Evolutionary conservation across 2,329 filamentous ascomycete genomes (phyloP), one percentile per base, ranked within the genome.

Genomic region (Nemania sp.): DNA sequence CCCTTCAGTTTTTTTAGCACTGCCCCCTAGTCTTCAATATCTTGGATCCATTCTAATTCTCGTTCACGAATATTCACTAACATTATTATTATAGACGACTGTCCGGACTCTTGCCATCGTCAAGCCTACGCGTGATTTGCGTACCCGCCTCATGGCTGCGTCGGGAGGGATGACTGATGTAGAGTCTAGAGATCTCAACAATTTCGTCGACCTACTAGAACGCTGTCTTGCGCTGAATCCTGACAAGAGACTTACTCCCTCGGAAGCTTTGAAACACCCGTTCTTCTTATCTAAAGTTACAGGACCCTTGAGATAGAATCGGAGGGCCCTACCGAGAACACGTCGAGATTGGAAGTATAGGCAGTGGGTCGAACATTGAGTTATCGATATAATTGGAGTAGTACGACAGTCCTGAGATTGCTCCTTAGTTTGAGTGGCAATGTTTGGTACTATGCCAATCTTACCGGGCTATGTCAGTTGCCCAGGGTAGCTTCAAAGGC

Each of bases 171-270:
- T 97, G 85, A 89, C 85, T 57, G 91, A 94, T 69, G 83, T 84
- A 10, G 93, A 96, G 79, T 83, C 87, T 45, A 92, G 90, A 78
- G 93, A 98, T 75, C 82, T 98, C 69, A 90, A 91, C 67, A 85
- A 91, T 61, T 97, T 99, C 80, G 86, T 93, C 73, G 94, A 98
- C 79, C 82, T 99, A 56, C 82, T 99, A 65, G 94, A 97, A 77
- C 91, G 92, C 63, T 98, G 94, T 78, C 84, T 99, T 71, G 89
- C 91, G 66, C 86, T 98, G 71, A 97, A 98, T 77, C 93, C 95
- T 0, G 94, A 97, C 79, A 97, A 97, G 84, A 88, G 96, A 70
- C 92, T 96, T 75, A 95, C 92, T 54, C 93, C 96, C 0, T 84
- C 87, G 15, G 94, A 98, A 76, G 96, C 96, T 56, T 83, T 98